Evolutionary conservation across 148 eudicot genomes (phyloP), one percentile per base, ranked within the genome.

Genomic region (Fagopyrum homotropicum): DNA sequence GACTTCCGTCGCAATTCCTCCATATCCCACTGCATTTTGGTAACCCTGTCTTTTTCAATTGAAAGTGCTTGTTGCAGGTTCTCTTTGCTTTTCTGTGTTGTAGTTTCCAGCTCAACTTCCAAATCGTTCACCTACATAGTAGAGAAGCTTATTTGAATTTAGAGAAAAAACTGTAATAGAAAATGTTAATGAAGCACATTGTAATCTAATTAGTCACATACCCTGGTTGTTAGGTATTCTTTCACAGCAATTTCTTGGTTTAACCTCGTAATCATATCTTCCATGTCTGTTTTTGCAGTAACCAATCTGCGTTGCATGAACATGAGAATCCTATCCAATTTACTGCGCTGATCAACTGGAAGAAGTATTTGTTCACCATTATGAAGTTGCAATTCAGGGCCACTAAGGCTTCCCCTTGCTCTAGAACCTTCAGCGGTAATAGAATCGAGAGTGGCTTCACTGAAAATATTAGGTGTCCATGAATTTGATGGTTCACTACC

Each of bases 21-120:
- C 93, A 90, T 94, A 80, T 88, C 98, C 98, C 98, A 91, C 83
- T 91, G 98, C 98, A 94, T 86, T 88, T 90, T 92, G 29, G 90
- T 94, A 72, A 87, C 78, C 80, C 90, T 88, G 57, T 94, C 95
- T 73, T 84, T 94, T 79, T 94, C 98, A 75, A 83, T 85, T 5
- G 81, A 81, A 77, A 94, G 79, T 49, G 91, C 95, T 80, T 94
- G 93, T 80, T 94, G 91, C 55, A 91, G 89, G 78, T 85, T 91
- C 82, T 94, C 98, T 86, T 86, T 91, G 75, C 86, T 84, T 83
- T 79, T 89, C 84, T 88, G 91, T 73, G 83, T 94, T 6, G 86
- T 89, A 66, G 88, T 86, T 81, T 90, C 91, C 51, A 94, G 90
- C 84, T 91, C 98, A 75, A 78, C 91, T 85, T 94, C 98, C 83